Percentiles rank a stretch among this genome's conserved stretches.
phyloP scores from a whole-genome alignment of 2,329 filamentous ascomycete species.

The Helotiales sp. region DNA sequence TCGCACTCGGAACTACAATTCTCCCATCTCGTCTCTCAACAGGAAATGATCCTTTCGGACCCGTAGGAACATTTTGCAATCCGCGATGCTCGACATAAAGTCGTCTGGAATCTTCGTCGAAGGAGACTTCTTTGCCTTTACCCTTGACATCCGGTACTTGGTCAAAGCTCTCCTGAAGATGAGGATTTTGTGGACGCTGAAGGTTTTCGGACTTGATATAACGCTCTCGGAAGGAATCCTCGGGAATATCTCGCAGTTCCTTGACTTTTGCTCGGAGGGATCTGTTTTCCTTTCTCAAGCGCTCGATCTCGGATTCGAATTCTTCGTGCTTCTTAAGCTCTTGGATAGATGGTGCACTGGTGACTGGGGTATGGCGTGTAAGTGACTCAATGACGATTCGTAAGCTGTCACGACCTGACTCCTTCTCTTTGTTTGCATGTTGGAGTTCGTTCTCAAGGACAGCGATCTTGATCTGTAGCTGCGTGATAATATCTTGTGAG shows the following conservation, averaged over 20 bases:
- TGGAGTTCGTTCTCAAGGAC: conserved; percentile 28
- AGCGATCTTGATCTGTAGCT: conserved; percentile 22
- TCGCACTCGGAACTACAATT: not conserved
- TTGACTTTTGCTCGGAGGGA: conserved; percentile 9
- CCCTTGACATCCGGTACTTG: not conserved
- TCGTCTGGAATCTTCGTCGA: not conserved
- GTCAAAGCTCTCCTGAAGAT: not conserved
- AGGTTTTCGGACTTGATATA: not conserved
- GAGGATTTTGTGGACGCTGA: not conserved
- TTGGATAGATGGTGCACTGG: not conserved
- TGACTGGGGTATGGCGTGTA: not conserved
- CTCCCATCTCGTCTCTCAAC: too few species aligned
- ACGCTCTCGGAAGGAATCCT: not conserved
- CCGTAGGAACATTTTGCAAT: not conserved
- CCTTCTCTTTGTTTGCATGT: conserved; percentile 20
- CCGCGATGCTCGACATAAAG: not conserved
- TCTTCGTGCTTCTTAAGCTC: not conserved
- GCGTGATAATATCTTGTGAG: conserved; percentile 8
- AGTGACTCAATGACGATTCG: conserved; percentile 16
- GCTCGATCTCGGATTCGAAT: conserved; percentile 22
- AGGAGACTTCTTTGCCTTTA: not conserved
- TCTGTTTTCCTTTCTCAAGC: conserved; percentile 21
- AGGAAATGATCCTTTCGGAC: too few species aligned
- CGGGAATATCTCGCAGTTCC: not conserved
- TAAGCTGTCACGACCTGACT: conserved; percentile 15